Evolutionary conservation across 768 basidiomycete species (phyloP).

Genomic region (Suillus plorans): DNA sequence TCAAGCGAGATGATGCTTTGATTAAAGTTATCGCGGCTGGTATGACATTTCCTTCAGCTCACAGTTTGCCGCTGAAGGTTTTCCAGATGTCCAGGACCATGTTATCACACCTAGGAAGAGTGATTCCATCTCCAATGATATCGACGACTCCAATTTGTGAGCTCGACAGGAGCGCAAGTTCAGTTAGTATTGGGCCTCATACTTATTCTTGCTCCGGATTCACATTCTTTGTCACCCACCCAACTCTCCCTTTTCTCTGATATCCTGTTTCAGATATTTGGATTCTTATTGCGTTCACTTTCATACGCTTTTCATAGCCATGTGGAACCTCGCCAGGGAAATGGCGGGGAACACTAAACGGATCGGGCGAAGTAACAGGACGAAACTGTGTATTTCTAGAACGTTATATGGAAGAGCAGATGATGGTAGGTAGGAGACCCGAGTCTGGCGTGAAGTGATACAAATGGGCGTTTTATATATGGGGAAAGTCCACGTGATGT

Average conservation of each 20-base stretch:
- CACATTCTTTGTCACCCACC: no score
- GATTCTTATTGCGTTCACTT: no score
- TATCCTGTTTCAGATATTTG: no score
- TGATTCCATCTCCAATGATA: no score
- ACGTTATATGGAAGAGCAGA: accelerated
- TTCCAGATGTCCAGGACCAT: background rate
- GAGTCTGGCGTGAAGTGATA: background rate
- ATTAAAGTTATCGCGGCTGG: background rate
- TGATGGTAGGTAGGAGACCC: background rate
- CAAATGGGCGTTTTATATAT: background rate
- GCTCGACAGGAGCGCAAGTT: no score
- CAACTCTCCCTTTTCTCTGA: no score
- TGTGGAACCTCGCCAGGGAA: background rate
- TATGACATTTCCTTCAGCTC: background rate
- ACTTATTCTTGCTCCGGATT: no score
- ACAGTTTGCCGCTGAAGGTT: background rate
- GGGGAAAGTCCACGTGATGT: background rate
- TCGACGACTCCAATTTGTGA: no score
- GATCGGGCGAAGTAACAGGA: background rate
- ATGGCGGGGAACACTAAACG: background rate
- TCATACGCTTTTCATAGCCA: no score
- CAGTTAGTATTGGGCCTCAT: no score
- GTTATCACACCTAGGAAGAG: no score
- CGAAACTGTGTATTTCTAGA: background rate
- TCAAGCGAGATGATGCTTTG: no score